A percentile compares a stretch with the other conserved stretches of the same genome.
Conservation (phyloP, 805 yeast species). For the Schizosaccharomyces japonicus region DNA sequence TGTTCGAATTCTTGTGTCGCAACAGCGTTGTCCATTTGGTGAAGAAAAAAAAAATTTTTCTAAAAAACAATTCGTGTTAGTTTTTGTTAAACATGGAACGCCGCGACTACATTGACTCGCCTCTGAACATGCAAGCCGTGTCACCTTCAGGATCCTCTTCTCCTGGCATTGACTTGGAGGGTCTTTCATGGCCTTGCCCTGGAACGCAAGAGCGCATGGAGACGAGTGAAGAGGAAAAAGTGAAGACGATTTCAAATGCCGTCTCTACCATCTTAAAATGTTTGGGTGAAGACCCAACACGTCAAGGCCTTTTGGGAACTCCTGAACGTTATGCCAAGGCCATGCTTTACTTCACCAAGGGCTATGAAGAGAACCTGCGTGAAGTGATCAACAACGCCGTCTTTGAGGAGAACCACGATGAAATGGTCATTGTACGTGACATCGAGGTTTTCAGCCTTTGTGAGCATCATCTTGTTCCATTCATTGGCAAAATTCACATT, state of each 20-base stretch:
- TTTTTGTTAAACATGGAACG: neutral
- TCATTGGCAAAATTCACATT: conserved; percentile 87
- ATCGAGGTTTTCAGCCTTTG: conserved; percentile 80
- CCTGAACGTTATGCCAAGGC: conserved; percentile 94
- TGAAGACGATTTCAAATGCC: conserved; percentile 56
- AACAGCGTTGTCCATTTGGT: too few relatives aligned
- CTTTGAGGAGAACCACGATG: conserved; percentile 95
- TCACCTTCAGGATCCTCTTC: neutral
- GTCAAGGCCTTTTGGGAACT: conserved; percentile 82
- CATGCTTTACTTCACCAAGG: conserved; percentile 83
- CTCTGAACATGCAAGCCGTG: neutral
- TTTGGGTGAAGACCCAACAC: conserved; percentile 67
- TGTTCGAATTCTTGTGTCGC: too few relatives aligned
- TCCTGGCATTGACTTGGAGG: conserved; percentile 2
- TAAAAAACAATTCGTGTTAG: too few relatives aligned
- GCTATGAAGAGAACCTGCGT: conserved; percentile 80
- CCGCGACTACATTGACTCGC: neutral
- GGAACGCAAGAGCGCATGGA: neutral
- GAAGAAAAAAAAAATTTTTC: too few relatives aligned
- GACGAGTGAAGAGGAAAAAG: neutral
- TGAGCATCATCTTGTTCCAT: conserved; percentile 95
- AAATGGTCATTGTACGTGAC: conserved; percentile 92
- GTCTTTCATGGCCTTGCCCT: conserved; percentile 4
- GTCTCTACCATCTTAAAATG: conserved; percentile 49
- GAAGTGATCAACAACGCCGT: conserved; percentile 88